Evolutionary conservation across 2,329 filamentous ascomycete species (phyloP).

Genomic region (Neofusicoccum cordaticola): DNA sequence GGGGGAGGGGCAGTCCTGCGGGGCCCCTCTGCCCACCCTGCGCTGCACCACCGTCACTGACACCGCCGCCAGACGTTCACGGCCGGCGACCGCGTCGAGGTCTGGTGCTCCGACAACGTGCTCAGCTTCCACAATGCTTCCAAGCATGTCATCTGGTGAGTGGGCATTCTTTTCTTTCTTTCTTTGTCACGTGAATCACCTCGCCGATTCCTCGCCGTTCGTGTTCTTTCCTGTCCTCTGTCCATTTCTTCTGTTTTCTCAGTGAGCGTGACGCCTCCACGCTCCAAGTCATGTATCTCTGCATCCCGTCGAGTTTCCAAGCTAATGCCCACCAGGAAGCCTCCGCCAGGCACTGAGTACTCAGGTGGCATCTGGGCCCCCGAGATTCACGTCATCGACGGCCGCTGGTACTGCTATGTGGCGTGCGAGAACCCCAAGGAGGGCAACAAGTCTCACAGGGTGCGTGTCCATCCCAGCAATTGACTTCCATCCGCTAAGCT

Average conservation of each 20-base stretch:
- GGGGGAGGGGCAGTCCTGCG: not conserved
- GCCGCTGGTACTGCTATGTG: conserved; percentile 56
- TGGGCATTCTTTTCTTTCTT: conserved; percentile 1
- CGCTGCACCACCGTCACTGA: not conserved
- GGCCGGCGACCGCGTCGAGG: conserved; percentile 42
- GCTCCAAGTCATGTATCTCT: not conserved
- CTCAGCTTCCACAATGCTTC: conserved; percentile 39
- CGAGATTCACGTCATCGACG: conserved; percentile 52
- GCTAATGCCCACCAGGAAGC: conserved; percentile 30
- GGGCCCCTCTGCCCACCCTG: not conserved
- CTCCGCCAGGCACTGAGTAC: conserved; percentile 43
- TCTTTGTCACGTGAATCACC: not conserved
- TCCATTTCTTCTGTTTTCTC: not conserved
- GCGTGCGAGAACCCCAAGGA: conserved; percentile 40
- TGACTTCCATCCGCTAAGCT: not conserved
- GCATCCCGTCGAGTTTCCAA: not conserved
- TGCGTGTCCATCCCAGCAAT: not conserved
- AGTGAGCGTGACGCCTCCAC: not conserved
- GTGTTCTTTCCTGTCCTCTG: not conserved
- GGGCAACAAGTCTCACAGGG: conserved; percentile 44
- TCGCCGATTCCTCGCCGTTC: not conserved
- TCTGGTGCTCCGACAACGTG: conserved; percentile 43
- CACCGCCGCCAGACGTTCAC: conserved; percentile 38
- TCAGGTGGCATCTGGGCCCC: conserved; percentile 54
- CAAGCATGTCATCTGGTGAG: conserved; percentile 40